Evolutionary conservation across 805 yeast species (phyloP).

Genomic region (Candida xiaguanensis): DNA sequence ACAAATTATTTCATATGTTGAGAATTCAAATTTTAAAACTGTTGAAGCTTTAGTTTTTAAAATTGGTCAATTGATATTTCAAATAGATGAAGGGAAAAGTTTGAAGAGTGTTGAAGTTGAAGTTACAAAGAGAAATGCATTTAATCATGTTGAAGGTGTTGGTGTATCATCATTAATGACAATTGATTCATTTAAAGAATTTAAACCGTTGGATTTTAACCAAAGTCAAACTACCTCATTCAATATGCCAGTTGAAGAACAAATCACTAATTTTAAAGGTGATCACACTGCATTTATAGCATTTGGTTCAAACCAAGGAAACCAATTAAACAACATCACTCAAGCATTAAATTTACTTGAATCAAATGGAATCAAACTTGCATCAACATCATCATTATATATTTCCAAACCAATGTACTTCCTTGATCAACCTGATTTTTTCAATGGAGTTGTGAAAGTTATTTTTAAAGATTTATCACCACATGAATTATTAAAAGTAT

Average conservation of each 20-base stretch:
- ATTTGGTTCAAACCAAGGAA: constrained; percentile 86
- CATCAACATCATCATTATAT: constrained; percentile 72
- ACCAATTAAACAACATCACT: constrained; percentile 58
- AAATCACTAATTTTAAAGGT: constrained; percentile 6
- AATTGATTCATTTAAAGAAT: constrained; percentile 32
- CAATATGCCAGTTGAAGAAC: constrained; percentile 29
- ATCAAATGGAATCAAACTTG: constrained; percentile 40
- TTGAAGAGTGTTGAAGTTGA: constrained; percentile 47
- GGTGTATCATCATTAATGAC: constrained; percentile 72
- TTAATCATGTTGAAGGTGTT: constrained; percentile 82
- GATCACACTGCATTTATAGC: constrained; percentile 68
- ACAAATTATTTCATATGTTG: constrained; percentile 58
- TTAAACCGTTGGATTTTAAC: constrained; percentile 16
- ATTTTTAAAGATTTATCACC: constrained; percentile 60
- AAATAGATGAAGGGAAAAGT: constrained; percentile 25
- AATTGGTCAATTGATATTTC: constrained; percentile 57
- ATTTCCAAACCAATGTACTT: constrained; percentile 92
- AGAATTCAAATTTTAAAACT: constrained; percentile 77
- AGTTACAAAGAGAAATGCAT: constrained; percentile 86
- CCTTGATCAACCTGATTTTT: constrained; percentile 72
- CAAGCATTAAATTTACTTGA: constrained; percentile 49
- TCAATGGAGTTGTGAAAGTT: constrained; percentile 77
- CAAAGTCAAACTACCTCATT: constrained; percentile 16
- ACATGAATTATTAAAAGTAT: constrained; percentile 49
- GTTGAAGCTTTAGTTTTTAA: constrained; percentile 86